Evolutionary conservation across 176 grass and related monocot genomes (phyloP).

Genomic region (Paspalum vaginatum): DNA sequence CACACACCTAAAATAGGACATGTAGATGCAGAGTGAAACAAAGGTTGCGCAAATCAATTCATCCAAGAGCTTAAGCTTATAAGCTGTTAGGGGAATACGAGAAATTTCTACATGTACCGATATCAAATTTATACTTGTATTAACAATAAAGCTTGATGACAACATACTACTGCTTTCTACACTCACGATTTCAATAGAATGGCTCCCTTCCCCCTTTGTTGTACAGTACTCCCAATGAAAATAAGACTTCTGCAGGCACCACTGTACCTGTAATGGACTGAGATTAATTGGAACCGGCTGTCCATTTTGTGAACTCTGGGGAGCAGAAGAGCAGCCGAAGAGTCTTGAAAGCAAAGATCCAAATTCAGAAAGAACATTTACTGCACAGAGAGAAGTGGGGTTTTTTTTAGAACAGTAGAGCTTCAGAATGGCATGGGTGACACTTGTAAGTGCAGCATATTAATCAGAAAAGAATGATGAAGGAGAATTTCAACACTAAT

Average conservation of each 20-base stretch:
- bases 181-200: not conserved
- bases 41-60: not conserved
- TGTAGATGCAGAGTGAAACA: not conserved
- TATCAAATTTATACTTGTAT: not conserved
- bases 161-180: not conserved
- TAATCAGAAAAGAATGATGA: not conserved
- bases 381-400: conserved; percentile 37
- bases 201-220: not conserved
- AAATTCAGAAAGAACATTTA: conserved; percentile 53
- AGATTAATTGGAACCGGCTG: conserved; percentile 45
- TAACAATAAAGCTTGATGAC: not conserved
- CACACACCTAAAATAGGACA: not conserved
- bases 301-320: conserved; percentile 42
- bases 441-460: conserved; percentile 6
- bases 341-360: conserved; percentile 54
- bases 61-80: conserved; percentile 2
- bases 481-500: not conserved
- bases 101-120: not conserved
- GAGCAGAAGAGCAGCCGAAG: conserved; percentile 40
- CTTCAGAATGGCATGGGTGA: not conserved
- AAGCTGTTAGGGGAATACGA: not conserved
- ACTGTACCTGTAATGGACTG: conserved; percentile 61
- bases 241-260: not conserved
- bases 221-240: conserved; percentile 27
- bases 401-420: conserved; percentile 20